These are phyloP conservation scores for Striga asiatica DNA, from an alignment of 257 asterid species.

Conservation along the genomic window DNA sequence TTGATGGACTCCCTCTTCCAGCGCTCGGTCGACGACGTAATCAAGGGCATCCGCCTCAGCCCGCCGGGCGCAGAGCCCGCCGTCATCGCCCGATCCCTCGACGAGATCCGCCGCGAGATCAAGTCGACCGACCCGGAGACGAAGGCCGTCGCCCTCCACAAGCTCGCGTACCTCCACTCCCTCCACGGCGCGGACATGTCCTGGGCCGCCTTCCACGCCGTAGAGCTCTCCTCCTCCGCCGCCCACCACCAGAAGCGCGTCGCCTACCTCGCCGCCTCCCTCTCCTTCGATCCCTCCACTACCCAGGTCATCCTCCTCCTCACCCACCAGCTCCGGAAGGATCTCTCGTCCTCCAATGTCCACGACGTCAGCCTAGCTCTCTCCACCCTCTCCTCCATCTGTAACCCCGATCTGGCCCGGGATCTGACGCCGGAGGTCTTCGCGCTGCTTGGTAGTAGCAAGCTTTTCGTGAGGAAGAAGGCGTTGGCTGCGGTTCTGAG, in stretches of 20 bases:
- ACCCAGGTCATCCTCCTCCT: slow-evolving; percentile 86
- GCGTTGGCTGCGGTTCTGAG: slow-evolving; percentile 54
- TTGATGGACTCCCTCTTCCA: slow-evolving; percentile 87
- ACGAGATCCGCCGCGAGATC: slow-evolving; percentile 92
- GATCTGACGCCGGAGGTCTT: slow-evolving; percentile 83
- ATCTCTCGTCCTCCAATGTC: slow-evolving; percentile 47
- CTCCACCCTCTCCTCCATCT: slow-evolving; percentile 48
- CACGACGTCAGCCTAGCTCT: slow-evolving; percentile 81
- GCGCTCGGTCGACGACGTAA: slow-evolving; percentile 65
- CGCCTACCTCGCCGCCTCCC: slow-evolving; percentile 68
- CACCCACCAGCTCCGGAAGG: slow-evolving; percentile 90
- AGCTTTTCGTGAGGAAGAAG: slow-evolving; percentile 47
- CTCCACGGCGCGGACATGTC: slow-evolving; percentile 67
- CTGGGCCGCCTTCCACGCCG: slow-evolving; percentile 78
- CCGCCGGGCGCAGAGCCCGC: slow-evolving; percentile 35
- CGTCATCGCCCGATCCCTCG: slow-evolving; percentile 49
- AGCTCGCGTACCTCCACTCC: slow-evolving; percentile 72
- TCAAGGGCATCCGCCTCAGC: slow-evolving; percentile 55
- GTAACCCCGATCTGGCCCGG: slow-evolving; percentile 65
- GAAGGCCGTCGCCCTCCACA: slow-evolving; percentile 67
- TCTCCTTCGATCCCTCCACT: slow-evolving; percentile 61
- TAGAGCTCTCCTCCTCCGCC: slow-evolving; percentile 73
- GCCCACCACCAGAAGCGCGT: slow-evolving; percentile 49
- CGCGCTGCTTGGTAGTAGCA: slow-evolving; percentile 45
- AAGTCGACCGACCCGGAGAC: slow-evolving; percentile 65